A percentile compares a stretch with the other conserved stretches of the same genome.
Evolutionary conservation across 805 yeast species (phyloP).

Genomic region (Candida pseudoglaebosa): DNA sequence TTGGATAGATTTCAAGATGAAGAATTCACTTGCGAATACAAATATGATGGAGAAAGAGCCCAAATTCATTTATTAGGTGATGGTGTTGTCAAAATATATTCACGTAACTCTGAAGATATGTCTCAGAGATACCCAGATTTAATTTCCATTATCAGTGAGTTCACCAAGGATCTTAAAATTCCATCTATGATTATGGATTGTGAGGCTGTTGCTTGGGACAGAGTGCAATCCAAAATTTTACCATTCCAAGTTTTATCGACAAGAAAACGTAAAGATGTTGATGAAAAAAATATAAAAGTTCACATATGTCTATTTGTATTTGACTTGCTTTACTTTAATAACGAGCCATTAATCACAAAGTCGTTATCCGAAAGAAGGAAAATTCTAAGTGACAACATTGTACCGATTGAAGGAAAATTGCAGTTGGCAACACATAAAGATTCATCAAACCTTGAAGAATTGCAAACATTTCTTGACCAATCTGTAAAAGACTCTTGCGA

Average conservation of each 20-base stretch:
- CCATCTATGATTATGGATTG: constrained; percentile 77
- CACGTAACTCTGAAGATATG: constrained; percentile 97
- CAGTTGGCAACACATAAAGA: constrained; percentile 74
- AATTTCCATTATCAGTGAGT: constrained; percentile 60
- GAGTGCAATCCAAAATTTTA: constrained; percentile 67
- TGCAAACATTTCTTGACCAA: constrained; percentile 81
- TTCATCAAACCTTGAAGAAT: constrained; percentile 65
- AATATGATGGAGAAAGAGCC: constrained; percentile 97
- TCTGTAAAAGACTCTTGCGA: constrained; percentile 89
- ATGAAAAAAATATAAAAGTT: constrained; percentile 81
- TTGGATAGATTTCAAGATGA: constrained; percentile 83
- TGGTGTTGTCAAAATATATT: constrained; percentile 73
- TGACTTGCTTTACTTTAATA: constrained; percentile 76
- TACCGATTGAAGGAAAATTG: constrained; percentile 69
- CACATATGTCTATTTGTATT: constrained; percentile 91
- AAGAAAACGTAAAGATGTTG: constrained; percentile 90
- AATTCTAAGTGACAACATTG: constrained; percentile 52
- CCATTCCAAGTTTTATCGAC: constrained; percentile 94
- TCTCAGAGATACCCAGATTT: constrained; percentile 93
- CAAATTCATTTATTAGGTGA: constrained; percentile 74
- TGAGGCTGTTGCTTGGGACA: constrained; percentile 98
- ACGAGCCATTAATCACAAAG: constrained; percentile 61
- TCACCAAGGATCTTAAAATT: constrained; percentile 34
- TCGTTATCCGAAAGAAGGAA: constrained; percentile 70
- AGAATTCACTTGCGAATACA: constrained; percentile 91